phyloP scores from a whole-genome alignment of 345 rosid genomes.

The Hypericum perforatum region DNA sequence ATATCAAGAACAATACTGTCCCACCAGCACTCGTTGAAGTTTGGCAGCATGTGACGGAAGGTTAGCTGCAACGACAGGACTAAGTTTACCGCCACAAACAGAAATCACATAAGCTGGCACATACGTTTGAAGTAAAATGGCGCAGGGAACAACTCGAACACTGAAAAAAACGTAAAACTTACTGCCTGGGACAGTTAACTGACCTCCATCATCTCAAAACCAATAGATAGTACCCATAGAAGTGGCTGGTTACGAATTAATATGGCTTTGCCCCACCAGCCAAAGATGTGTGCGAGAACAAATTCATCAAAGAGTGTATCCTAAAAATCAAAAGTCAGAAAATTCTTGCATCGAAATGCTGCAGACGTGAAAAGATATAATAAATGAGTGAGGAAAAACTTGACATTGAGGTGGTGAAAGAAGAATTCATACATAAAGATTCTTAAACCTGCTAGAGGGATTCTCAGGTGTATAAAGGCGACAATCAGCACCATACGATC shows the following conservation, averaged over 20 bases:
- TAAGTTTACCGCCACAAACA: conserved; percentile 7
- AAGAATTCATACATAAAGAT: conserved; percentile 95
- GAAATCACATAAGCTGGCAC: conserved; percentile 1
- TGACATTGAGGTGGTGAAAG: conserved; percentile 27
- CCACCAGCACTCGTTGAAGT: conserved; percentile 99
- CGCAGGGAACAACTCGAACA: not conserved
- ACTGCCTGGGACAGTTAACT: conserved; percentile 6
- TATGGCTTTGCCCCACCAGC: conserved; percentile 99
- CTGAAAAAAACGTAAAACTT: no score
- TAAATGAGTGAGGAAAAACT: not conserved
- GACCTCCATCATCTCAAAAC: conserved; percentile 98
- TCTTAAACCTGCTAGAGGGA: conserved; percentile 95
- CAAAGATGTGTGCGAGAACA: conserved; percentile 93
- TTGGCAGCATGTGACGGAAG: conserved; percentile 95
- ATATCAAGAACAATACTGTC: conserved; percentile 97
- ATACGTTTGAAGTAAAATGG: not conserved
- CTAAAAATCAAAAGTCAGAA: conserved; percentile 30
- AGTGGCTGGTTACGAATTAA: conserved; percentile 90
- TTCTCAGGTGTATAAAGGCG: conserved; percentile 79
- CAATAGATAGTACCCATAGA: conserved; percentile 93
- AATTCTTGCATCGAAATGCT: not conserved
- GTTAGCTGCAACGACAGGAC: conserved; percentile 51
- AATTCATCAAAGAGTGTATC: conserved; percentile 91
- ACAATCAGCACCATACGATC: conserved; percentile 95
- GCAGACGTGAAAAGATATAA: not conserved